These are phyloP conservation scores for Rhodotorula glutinis DNA, from an alignment of 1,284 basidiomycete species.

Conservation along the genomic window DNA sequence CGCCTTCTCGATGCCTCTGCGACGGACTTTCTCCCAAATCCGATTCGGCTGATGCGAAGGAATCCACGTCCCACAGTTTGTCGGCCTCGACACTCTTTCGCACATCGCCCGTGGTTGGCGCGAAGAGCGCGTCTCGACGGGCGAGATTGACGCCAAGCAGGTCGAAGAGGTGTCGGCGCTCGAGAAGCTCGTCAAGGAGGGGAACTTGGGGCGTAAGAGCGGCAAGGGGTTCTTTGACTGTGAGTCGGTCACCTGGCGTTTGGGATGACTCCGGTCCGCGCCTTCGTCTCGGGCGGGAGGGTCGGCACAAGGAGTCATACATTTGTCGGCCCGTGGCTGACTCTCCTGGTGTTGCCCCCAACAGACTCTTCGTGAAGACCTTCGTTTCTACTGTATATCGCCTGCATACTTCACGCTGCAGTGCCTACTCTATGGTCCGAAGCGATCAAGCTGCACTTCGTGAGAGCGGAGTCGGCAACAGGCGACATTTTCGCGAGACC, in stretches of 20 bases:
- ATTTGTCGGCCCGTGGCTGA: too few relatives aligned
- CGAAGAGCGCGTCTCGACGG: constrained; percentile 51
- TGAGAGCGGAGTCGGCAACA: too few relatives aligned
- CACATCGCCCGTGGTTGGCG: constrained; percentile 58
- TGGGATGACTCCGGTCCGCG: not conserved
- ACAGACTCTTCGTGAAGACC: not conserved
- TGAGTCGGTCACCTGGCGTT: not conserved
- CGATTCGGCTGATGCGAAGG: constrained; percentile 5
- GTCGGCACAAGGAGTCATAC: too few relatives aligned
- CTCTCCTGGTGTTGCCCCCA: not conserved
- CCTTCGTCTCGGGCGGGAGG: not conserved
- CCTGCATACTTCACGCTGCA: too few relatives aligned
- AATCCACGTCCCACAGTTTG: constrained; percentile 24
- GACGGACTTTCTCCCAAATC: not conserved
- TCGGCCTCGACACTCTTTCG: constrained; percentile 35
- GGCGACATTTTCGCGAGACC: too few relatives aligned
- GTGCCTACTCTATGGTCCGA: too few relatives aligned
- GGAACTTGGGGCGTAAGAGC: constrained; percentile 57
- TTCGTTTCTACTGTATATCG: too few relatives aligned
- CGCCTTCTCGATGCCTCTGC: not conserved
- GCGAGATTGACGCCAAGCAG: constrained; percentile 52
- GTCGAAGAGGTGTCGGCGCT: constrained; percentile 53
- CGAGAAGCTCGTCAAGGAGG: constrained; percentile 55
- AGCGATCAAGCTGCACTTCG: too few relatives aligned
- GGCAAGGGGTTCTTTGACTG: constrained; percentile 54